phyloP scores from a whole-genome alignment of 495 filamentous ascomycete species.

The Aspergillus cavernicola region DNA sequence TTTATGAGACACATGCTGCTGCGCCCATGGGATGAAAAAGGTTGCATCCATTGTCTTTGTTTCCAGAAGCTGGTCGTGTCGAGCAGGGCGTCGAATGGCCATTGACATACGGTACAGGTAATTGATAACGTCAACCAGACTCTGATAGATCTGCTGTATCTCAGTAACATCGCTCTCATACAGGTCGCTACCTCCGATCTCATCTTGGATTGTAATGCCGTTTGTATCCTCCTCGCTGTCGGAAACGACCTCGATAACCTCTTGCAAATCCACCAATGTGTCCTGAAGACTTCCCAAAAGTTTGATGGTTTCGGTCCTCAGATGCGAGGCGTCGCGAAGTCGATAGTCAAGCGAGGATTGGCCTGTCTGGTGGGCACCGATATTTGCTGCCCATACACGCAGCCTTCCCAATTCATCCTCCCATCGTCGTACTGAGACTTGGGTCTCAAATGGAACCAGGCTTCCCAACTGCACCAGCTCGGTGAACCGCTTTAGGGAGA shows the following conservation, averaged over 20 bases:
- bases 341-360: conserved; percentile 44
- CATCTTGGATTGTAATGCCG: neutral
- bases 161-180: neutral
- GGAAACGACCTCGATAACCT: neutral
- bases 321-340: conserved; percentile 42
- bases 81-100: conserved; percentile 21
- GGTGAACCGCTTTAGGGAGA: neutral
- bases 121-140: conserved; percentile 5
- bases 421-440: conserved; percentile 14
- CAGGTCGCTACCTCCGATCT: neutral
- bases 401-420: conserved; percentile 35
- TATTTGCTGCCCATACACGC: conserved; percentile 44
- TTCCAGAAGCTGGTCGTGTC: conserved; percentile 19
- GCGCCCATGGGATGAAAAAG: conserved; percentile 8
- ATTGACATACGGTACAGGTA: conserved; percentile 26
- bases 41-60: conserved; percentile 1
- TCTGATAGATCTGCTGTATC: neutral
- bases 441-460: conserved; percentile 2
- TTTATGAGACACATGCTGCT: conserved; percentile 16
- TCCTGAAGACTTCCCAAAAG: conserved; percentile 26
- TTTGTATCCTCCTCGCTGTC: neutral
- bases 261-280: neutral
- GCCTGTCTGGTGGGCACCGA: conserved; percentile 38
- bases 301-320: conserved; percentile 31
- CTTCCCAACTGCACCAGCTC: neutral